Base-by-base conservation (phyloP, 116 monocot genomes). In the Thalassia testudinum region DNA sequence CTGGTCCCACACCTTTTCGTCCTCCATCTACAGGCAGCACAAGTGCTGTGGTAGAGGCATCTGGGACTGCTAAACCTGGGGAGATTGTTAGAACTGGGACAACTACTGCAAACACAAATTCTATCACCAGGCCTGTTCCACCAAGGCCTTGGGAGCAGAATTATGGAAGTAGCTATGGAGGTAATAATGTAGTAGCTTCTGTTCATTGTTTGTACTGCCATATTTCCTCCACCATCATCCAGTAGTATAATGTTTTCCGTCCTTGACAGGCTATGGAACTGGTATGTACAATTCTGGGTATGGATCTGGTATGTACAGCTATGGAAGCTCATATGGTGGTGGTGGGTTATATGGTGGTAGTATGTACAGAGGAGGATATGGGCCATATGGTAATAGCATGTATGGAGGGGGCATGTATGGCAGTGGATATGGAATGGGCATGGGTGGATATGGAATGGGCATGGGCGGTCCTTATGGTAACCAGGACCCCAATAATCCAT, bases 1-100 rank as follows among this genome's bases (percentile, higher is more conserved):
- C 84, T 26, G 86, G 79, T 34, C 61, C 82, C 24, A 49, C 78
- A 40, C 91, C 91, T 8, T 99, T 99, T 62, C 89, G 70, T 63
- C 99, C 99, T 51, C 78, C 99, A 49, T 83, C 99, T 56, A 26
- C 66, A 42, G 99, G 99, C 26, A 83, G 64, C 63, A 99, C 99
- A 42, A 90, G 78, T 67, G 80, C 82, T 48, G 62, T 90, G 21
- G 86, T 99, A 49, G 86, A 99, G 65, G 75, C 86, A 26, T 99
- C 99, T 20, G 99, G 99, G 17, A 86, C 83, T 37, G 75, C 99
- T 27, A 89, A 75, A 55, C 89, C 89, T 38, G 78, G 83, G 24
- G 78, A 83, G 26, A 40, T 75, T 30, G 69, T 78, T 21, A 22
- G 71, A 12, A 43, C 21, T 29, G 22, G 67, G 5, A 30, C 50